Evolutionary conservation across 2,329 filamentous ascomycete species (phyloP).

Genomic region (Xylaria sp.): DNA sequence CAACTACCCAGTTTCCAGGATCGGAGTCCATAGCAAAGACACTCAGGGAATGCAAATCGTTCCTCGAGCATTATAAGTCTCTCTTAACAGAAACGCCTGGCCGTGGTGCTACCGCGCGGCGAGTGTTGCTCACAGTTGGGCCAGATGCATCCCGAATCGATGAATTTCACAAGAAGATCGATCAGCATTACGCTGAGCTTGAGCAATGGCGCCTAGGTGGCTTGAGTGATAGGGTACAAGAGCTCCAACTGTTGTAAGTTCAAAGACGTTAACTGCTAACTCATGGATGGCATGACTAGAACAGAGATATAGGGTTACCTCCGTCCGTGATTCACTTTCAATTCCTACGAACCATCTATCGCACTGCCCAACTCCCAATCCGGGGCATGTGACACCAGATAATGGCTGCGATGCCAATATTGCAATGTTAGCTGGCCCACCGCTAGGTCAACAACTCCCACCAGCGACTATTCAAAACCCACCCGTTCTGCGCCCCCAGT

Average conservation of each 20-base stretch:
- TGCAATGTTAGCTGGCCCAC: background rate
- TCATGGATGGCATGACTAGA: background rate
- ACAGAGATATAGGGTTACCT: background rate
- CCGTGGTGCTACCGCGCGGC: constrained; percentile 14
- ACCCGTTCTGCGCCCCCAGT: constrained; percentile 24
- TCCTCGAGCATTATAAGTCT: constrained; percentile 33
- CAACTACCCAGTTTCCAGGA: constrained; percentile 22
- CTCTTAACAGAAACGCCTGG: constrained; percentile 20
- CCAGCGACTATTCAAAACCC: constrained; percentile 12
- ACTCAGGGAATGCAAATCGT: constrained; percentile 33
- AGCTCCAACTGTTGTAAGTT: constrained; percentile 17
- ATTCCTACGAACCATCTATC: background rate
- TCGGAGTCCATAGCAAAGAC: constrained; percentile 29
- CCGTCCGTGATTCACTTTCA: constrained; percentile 11
- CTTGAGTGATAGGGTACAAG: constrained; percentile 10
- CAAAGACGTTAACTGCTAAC: background rate
- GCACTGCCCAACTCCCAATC: background rate
- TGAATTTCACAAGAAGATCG: constrained; percentile 33
- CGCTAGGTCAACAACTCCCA: background rate
- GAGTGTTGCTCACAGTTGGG: constrained; percentile 23
- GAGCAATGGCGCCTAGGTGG: constrained; percentile 22
- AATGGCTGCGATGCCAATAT: background rate
- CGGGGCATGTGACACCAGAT: background rate
- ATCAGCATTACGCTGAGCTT: constrained; percentile 29
- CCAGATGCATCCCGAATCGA: constrained; percentile 28